Conservation (phyloP, 768 basidiomycete genomes). For the Leccinum incarnatum region DNA sequence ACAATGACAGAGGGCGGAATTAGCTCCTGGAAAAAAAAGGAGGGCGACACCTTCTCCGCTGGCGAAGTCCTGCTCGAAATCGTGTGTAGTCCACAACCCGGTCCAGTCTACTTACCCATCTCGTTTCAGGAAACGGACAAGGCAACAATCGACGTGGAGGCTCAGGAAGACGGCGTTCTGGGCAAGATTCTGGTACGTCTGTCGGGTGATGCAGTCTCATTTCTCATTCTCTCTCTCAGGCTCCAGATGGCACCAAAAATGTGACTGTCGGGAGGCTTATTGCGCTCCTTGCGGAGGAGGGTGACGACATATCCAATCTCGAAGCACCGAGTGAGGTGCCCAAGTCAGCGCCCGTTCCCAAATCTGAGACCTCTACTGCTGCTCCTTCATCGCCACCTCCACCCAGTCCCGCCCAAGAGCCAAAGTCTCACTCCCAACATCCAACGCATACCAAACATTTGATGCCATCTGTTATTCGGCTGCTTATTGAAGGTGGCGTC, state of each 20-base stretch:
- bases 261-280: constrained; percentile 87
- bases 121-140: constrained; percentile 81
- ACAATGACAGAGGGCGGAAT: constrained; percentile 97
- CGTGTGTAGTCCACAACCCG: constrained; percentile 43
- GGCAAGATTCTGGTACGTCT: constrained; percentile 85
- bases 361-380: constrained; percentile 24
- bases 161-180: constrained; percentile 93
- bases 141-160: constrained; percentile 97
- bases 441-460: constrained; percentile 63
- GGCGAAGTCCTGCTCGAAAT: constrained; percentile 91
- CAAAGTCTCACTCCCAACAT: constrained; percentile 36
- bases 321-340: constrained; percentile 41
- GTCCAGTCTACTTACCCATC: background rate
- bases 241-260: constrained; percentile 76
- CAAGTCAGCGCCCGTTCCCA: constrained; percentile 12
- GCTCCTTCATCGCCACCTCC: constrained; percentile 16
- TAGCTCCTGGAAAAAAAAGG: constrained; percentile 84
- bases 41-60: constrained; percentile 73
- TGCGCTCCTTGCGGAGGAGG: constrained; percentile 91
- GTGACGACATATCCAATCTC: constrained; percentile 89
- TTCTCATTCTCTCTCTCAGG: constrained; percentile 38
- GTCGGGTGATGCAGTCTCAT: background rate
- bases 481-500: constrained; percentile 59
- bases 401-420: constrained; percentile 23
- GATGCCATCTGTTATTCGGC: constrained; percentile 87